phyloP scores from a whole-genome alignment of 1,139 yeast species.

The Blastobotrys illinoisensis region DNA sequence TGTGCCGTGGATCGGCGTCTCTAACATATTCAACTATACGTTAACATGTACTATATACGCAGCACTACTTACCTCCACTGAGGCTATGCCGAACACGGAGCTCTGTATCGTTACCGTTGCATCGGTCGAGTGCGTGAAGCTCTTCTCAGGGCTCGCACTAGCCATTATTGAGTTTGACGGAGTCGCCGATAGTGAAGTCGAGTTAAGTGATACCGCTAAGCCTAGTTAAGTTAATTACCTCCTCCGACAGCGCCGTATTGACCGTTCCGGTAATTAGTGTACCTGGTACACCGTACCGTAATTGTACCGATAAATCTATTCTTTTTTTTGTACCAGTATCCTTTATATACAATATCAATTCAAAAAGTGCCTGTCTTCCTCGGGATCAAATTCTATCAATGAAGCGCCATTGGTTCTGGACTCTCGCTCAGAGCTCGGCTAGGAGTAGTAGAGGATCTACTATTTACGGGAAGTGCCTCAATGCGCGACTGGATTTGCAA shows the following conservation, averaged over 20 bases:
- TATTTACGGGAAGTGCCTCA: not conserved
- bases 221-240: not conserved
- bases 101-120: slow-evolving; percentile 20
- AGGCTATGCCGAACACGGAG: slow-evolving; percentile 26
- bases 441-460: no score
- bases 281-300: no score
- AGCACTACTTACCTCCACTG: slow-evolving; percentile 19
- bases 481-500: not conserved
- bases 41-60: not conserved
- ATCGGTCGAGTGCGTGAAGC: slow-evolving; percentile 13
- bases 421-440: no score
- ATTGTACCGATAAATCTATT: no score
- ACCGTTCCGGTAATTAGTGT: no score
- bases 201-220: not conserved
- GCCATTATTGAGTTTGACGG: not conserved
- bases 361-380: not conserved
- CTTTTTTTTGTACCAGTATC: no score
- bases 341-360: no score
- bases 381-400: not conserved
- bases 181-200: no score
- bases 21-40: slow-evolving; percentile 16
- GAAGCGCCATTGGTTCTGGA: not conserved
- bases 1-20: slow-evolving; percentile 26
- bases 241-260: no score
- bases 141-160: not conserved